Evolutionary conservation across 208 protist species (phyloP).

Genomic region (Balamuthia mandrillaris): DNA sequence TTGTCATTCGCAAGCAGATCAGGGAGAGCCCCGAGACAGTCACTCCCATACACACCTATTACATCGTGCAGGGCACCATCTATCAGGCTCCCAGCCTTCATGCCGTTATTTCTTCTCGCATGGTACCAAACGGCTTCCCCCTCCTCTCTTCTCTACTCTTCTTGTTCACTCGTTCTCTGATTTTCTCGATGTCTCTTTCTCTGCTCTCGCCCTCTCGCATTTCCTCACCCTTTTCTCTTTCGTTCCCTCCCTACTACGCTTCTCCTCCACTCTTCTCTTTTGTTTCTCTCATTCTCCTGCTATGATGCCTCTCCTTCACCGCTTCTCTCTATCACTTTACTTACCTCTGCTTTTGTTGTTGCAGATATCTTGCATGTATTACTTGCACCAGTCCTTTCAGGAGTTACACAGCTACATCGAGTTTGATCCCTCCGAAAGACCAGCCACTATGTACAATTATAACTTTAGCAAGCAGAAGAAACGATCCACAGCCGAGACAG

Average conservation of each 20-base stretch:
- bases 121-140: too few relatives aligned
- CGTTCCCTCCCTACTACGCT: neutral
- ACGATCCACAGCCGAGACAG: neutral
- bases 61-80: neutral
- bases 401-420: neutral
- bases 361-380: constrained; percentile 1
- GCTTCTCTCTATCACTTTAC: neutral
- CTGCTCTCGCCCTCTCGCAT: neutral
- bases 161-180: neutral
- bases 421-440: constrained; percentile 15
- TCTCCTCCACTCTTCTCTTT: neutral
- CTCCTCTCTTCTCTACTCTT: too few relatives aligned
- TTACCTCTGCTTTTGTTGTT: neutral
- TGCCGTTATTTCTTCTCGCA: neutral
- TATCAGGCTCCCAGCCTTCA: constrained; percentile 24
- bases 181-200: neutral
- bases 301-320: neutral
- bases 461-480: neutral
- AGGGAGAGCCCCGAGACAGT: neutral
- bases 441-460: neutral
- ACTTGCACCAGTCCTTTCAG: constrained; percentile 1
- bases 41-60: neutral
- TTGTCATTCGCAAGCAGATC: constrained; percentile 1
- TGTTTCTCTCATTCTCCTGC: neutral
- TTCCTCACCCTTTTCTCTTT: neutral